These are phyloP conservation scores for Cercospora sp. DNA, from an alignment of 2,329 filamentous ascomycete species.

Conservation along the genomic window DNA sequence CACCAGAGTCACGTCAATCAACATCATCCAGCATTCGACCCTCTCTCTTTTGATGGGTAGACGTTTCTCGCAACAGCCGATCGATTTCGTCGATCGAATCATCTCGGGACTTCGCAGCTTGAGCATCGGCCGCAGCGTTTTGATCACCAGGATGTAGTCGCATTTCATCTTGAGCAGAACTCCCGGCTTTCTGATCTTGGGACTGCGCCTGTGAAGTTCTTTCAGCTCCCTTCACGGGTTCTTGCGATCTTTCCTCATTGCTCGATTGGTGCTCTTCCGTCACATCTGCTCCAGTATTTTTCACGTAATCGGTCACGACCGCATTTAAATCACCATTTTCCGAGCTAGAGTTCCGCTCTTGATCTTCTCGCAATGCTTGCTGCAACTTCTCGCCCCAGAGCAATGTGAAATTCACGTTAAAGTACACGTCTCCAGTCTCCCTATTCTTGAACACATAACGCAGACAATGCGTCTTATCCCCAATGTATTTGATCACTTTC, in stretches of 20 bases:
- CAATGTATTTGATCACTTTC: conserved; percentile 49
- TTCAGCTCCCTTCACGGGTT: background rate
- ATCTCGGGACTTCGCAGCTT: background rate
- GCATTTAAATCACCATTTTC: background rate
- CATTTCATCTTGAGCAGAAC: conserved; percentile 12
- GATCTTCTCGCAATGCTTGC: conserved; percentile 36
- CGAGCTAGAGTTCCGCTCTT: conserved; percentile 6
- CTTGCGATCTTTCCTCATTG: background rate
- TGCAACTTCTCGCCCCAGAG: conserved; percentile 47
- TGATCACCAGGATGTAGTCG: conserved; percentile 29
- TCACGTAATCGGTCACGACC: background rate
- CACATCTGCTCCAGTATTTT: background rate
- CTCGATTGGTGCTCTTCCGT: background rate
- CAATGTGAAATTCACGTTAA: conserved; percentile 50
- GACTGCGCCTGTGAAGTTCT: background rate
- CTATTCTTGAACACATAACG: conserved; percentile 50
- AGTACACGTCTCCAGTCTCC: conserved; percentile 43
- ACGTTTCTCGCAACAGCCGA: conserved; percentile 24
- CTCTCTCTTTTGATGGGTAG: conserved; percentile 21
- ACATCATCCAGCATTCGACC: background rate
- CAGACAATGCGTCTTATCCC: conserved; percentile 50
- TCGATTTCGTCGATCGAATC: conserved; percentile 24
- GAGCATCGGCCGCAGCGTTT: conserved; percentile 16
- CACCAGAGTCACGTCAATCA: background rate
- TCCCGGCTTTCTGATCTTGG: background rate